Evolutionary conservation across 2,329 filamentous ascomycete species (phyloP), one percentile per base, ranked within the genome.

Genomic region (Clonostachys rosea): DNA sequence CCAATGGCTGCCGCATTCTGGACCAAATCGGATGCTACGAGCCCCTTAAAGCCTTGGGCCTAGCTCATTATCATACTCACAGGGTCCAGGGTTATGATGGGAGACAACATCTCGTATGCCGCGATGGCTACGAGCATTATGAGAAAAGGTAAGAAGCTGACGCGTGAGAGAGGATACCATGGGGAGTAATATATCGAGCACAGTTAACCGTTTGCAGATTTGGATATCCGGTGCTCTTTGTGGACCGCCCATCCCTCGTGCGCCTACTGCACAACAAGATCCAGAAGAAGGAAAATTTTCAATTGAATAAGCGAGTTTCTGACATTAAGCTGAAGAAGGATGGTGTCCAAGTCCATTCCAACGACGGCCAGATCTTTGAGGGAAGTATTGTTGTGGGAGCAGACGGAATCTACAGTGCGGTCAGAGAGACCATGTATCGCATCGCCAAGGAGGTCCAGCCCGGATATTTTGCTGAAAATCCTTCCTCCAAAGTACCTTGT

Each of bases 1-100:
- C 75, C 1, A 64, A 74, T 40, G 71, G 71, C 1, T 46, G 59
- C 6, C 63, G 68, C 1, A 70, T 80, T 11, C 54, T 79, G 4
- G 74, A 78, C 44, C 77, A 81, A 54, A 18, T 43, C 6, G 41
- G 41, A n/a, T n/a, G 14, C 14, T 39, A 39, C 36, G 14, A 39
- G 17, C 14, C 14, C 17, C 7, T 39, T 18, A 39, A n/a, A 39
- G 36, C 36, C 7, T 18, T n/a, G 11, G 14, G 36, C 9, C 36
- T 18, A 18, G 36, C 36, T 39, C 36, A 18, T n/a, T 39, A n/a
- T n/a, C 17, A 39, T 39, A 39, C 36, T 39, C 12, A 18, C n/a
- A n/a, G 14, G 10, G 24, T 39, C 36, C 36, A 18, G 36, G 14
- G 14, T 3, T 3, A 3, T 39, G 36, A n/a, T 11, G 36, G 36